A percentile compares a stretch with the other conserved stretches of the same genome.
These are phyloP conservation scores for Astrothelium macrocarpum DNA, from an alignment of 495 filamentous ascomycete species.

Conservation along the genomic window DNA sequence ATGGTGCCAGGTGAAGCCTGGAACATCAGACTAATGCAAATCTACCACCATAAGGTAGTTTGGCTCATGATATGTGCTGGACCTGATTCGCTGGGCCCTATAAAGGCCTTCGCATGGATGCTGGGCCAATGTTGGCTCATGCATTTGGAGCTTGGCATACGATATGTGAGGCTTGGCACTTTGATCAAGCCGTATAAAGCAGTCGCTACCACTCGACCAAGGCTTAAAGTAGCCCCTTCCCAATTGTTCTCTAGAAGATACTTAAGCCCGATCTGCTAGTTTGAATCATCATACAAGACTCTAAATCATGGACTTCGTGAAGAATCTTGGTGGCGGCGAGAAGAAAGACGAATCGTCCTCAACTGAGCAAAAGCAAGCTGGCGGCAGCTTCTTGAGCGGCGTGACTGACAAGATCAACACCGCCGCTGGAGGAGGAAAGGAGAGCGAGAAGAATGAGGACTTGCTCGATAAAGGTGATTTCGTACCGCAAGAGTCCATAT, in stretches of 20 bases:
- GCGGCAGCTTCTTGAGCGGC: constrained; percentile 44
- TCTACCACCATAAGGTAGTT: too few species aligned
- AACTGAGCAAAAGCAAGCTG: constrained; percentile 22
- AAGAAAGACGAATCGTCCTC: constrained; percentile 7
- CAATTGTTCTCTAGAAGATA: too few species aligned
- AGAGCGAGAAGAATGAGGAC: constrained; percentile 58
- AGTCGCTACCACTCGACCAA: too few species aligned
- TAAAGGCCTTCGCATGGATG: neutral
- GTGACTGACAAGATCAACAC: constrained; percentile 48
- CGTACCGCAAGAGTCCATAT: neutral
- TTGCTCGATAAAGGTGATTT: constrained; percentile 19
- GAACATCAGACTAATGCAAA: neutral
- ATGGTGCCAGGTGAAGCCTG: neutral
- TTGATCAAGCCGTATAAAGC: neutral
- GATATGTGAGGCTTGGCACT: constrained; percentile 4
- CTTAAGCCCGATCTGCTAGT: too few species aligned
- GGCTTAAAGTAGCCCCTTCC: neutral
- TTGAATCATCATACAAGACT: too few species aligned
- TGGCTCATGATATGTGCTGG: too few species aligned
- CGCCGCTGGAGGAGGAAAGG: constrained; percentile 52
- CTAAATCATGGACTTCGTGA: constrained; percentile 35
- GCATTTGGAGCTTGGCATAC: neutral
- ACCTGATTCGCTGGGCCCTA: too few species aligned
- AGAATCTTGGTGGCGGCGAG: constrained; percentile 26
- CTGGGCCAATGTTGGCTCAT: neutral